A percentile compares a stretch with the other conserved stretches of the same genome.
Evolutionary conservation across 2,329 filamentous ascomycete genomes (phyloP).

Genomic region (Colletotrichum cordylinicola): DNA sequence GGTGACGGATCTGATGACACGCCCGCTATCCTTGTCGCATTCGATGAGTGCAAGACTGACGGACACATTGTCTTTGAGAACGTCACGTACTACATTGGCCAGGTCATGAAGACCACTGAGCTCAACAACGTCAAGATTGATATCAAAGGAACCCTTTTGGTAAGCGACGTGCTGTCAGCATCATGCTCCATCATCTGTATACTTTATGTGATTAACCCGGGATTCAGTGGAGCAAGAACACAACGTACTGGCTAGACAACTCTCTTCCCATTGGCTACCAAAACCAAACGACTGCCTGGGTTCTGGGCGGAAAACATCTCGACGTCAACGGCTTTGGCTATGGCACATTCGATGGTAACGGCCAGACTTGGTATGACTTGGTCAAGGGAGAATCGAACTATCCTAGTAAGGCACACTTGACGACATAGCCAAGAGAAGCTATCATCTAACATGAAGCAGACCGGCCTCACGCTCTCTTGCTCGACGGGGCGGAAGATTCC

Average conservation of each 20-base stretch:
- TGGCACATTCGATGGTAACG: not conserved
- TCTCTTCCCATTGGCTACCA: not conserved
- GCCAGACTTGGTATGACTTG: conserved; percentile 2
- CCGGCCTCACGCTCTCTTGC: not conserved
- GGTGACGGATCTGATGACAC: not conserved
- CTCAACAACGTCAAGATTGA: not conserved
- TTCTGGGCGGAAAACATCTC: not conserved
- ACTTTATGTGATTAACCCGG: not conserved
- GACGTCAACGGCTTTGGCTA: not conserved
- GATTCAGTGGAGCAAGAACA: conserved; percentile 1
- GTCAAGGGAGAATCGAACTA: not conserved
- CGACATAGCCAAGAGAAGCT: too few relatives aligned
- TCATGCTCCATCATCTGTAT: not conserved
- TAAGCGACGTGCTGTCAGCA: not conserved
- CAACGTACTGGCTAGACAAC: not conserved
- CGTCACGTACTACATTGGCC: not conserved
- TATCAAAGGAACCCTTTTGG: not conserved
- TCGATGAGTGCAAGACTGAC: not conserved
- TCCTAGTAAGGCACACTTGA: not conserved
- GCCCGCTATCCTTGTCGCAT: not conserved
- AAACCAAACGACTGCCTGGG: not conserved
- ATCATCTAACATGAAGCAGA: not conserved
- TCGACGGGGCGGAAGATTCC: not conserved
- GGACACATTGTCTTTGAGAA: not conserved
- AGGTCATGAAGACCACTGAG: not conserved